Base-by-base conservation (phyloP, 139 green algal species). In the Raphidocelis subcapitata region DNA sequence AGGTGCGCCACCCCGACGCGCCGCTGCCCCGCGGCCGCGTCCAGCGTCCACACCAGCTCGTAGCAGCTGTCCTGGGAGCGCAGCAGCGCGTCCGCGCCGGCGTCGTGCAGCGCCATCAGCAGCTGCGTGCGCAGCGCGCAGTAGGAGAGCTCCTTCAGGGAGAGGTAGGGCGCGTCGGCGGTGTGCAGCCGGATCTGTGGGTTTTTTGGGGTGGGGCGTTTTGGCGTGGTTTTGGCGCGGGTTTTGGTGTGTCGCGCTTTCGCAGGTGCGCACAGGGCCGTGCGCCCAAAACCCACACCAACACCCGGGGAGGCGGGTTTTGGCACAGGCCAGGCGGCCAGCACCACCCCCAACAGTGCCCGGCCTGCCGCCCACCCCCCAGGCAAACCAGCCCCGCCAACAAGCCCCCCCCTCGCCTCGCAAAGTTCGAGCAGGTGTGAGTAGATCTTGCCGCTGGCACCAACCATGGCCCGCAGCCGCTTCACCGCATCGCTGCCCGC, bases 81-180 rank as follows among this genome's bases (percentile, higher is more conserved):
- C 41, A 76, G 28, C 0, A 44, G 20, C 59, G 35, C 67, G 33
- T 74, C 54, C 28, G 72, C 63, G 5, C 77, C 77, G 14, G 62
- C 75, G 72, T 96, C 91, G 69, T 96, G 91, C 36, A 95, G 84
- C 51, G 81, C 79, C 91, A 96, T 96, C 32, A 95, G 84, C 69
- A 96, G 85, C 81, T 93, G 88, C 47, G 73, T 74, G 18, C 89
- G 82, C 75, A 94, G 86, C 15, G 81, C 74, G 64, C 85, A 90
- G 67, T 90, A 85, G 37, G 81, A 84, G 0, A 82, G 72, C 66
- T 94, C 86, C 26, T 85, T 74, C 18, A 28, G 49, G 24, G 60
- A 57, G 2, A 65, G 61, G 61, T 67, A 67, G 12, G 35, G 59
- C 10, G 10, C 3, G 33, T 55, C 24, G 21, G 37, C 29, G 37